A percentile compares a stretch with the other conserved stretches of the same genome.
These are phyloP conservation scores for Termitomyces bulborhizus DNA, from an alignment of 768 basidiomycete species.

Conservation along the genomic window DNA sequence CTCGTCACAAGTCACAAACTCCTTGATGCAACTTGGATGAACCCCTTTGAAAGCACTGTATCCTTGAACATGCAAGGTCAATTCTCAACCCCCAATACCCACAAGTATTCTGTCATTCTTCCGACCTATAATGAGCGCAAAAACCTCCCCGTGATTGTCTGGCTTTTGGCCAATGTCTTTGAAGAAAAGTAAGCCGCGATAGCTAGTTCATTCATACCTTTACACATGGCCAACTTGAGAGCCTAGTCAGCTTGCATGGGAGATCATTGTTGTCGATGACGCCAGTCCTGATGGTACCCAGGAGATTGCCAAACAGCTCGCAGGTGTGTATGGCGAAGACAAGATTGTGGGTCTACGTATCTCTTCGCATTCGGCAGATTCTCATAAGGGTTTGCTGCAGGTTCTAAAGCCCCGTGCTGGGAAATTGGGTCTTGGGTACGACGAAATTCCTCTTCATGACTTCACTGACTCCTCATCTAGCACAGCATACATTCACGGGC, in stretches of 20 bases:
- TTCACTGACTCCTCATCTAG: not conserved
- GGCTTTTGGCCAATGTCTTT: conserved; percentile 78
- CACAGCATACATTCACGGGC: conserved; percentile 89
- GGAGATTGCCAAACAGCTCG: conserved; percentile 77
- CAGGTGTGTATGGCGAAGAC: conserved; percentile 77
- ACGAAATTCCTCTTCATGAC: not conserved
- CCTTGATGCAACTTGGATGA: conserved; percentile 36
- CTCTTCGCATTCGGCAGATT: not conserved
- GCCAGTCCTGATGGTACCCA: conserved; percentile 92
- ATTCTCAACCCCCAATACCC: conserved; percentile 42
- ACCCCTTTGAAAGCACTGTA: conserved; percentile 54
- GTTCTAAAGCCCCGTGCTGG: conserved; percentile 82
- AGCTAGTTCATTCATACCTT: not conserved
- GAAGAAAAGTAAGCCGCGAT: conserved; percentile 55
- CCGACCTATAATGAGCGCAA: conserved; percentile 94
- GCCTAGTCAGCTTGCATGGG: conserved; percentile 69
- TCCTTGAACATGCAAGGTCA: conserved; percentile 64
- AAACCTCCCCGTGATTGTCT: conserved; percentile 84
- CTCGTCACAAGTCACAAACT: conserved; percentile 11
- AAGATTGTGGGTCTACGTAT: conserved; percentile 51
- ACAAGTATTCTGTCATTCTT: conserved; percentile 89
- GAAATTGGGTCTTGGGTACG: conserved; percentile 86
- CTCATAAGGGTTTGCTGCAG: conserved; percentile 27
- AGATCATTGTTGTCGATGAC: conserved; percentile 88
- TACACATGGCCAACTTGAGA: conserved; percentile 5